A percentile compares a stretch with the other conserved stretches of the same genome.
Evolutionary conservation across 805 yeast genomes (phyloP).

Genomic region (Hanseniaspora occidentalis): DNA sequence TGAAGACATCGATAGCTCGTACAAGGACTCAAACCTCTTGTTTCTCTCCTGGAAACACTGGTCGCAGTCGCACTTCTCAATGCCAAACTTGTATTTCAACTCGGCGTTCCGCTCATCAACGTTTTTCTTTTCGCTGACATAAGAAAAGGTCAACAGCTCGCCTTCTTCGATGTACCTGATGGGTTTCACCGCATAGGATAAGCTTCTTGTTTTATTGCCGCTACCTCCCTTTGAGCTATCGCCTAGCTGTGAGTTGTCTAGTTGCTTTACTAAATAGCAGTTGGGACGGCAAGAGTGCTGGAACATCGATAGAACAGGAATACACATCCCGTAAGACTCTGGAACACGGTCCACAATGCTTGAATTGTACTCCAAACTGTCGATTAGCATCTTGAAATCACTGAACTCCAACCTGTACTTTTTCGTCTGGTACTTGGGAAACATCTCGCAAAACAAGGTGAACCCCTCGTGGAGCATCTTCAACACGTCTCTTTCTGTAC

Average conservation of each 20-base stretch:
- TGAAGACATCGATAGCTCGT: background rate
- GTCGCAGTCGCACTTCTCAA: background rate
- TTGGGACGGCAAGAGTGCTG: background rate
- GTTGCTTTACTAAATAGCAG: background rate
- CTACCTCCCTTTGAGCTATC: background rate
- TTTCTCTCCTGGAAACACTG: background rate
- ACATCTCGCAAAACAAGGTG: background rate
- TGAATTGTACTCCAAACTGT: background rate
- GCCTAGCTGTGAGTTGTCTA: background rate
- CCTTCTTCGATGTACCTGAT: background rate
- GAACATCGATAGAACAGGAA: background rate
- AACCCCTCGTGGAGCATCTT: conserved; percentile 46
- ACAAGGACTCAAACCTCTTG: background rate
- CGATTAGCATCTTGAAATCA: background rate
- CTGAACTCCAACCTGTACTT: background rate
- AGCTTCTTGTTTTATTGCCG: background rate
- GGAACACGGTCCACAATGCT: background rate
- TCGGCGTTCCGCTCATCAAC: background rate
- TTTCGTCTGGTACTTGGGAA: background rate
- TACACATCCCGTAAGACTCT: background rate
- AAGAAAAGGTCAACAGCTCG: background rate
- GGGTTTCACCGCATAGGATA: background rate
- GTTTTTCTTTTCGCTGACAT: background rate
- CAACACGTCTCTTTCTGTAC: conserved; percentile 36
- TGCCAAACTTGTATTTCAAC: background rate